A percentile compares a stretch with the other conserved stretches of the same genome.
These are phyloP conservation scores for Fusarium phyllophilum DNA, from an alignment of 2,329 filamentous ascomycete genomes.

Conservation along the genomic window DNA sequence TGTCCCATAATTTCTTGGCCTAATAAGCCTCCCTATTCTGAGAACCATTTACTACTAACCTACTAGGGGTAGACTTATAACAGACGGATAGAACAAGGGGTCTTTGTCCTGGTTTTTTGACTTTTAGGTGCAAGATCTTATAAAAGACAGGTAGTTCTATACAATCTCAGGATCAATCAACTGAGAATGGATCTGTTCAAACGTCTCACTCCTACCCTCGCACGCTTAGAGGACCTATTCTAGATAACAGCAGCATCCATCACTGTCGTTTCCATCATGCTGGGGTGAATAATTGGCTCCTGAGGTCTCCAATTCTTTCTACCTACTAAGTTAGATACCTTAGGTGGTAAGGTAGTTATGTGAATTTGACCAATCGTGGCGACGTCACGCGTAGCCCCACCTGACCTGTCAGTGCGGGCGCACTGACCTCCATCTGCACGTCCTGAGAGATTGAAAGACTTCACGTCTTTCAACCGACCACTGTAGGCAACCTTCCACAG, in stretches of 20 bases:
- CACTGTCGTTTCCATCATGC: neutral
- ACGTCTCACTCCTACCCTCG: neutral
- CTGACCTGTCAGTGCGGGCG: conserved; percentile 6
- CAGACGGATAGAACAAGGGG: neutral
- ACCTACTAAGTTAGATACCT: neutral
- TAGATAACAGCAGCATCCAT: neutral
- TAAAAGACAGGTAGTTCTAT: neutral
- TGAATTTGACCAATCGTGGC: neutral
- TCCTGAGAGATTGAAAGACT: conserved; percentile 6
- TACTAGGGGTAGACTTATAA: neutral
- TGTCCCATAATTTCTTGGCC: neutral
- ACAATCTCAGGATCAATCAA: neutral
- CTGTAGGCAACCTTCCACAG: conserved; percentile 1
- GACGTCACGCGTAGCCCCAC: neutral
- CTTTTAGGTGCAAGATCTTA: neutral
- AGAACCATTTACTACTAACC: neutral
- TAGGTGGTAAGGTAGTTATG: neutral
- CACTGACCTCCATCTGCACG: neutral
- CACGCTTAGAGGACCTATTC: neutral
- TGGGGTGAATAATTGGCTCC: neutral
- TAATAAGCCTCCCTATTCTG: neutral
- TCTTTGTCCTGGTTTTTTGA: neutral
- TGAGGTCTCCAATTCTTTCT: neutral
- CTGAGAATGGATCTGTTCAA: neutral
- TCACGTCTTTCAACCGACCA: conserved; percentile 14